phyloP scores from a whole-genome alignment of 306 rosid species.

The Prunus mume region DNA sequence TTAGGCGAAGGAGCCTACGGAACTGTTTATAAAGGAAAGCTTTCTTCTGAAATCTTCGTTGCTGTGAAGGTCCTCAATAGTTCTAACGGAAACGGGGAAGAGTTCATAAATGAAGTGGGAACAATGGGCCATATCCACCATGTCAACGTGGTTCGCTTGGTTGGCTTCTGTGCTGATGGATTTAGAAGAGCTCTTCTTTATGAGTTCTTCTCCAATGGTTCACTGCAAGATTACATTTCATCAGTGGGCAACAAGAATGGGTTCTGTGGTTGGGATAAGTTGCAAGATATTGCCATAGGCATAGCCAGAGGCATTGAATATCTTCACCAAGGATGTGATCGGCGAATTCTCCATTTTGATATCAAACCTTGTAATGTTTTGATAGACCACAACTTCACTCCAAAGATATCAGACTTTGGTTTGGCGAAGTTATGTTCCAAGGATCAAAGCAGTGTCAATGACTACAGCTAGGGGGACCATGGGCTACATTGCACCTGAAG shows the following conservation, averaged over 20 bases:
- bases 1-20: conserved; percentile 47
- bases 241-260: conserved; percentile 3
- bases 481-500: too few species aligned
- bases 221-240: conserved; percentile 27
- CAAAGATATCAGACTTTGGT: conserved; percentile 40
- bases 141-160: conserved; percentile 41
- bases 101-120: conserved; percentile 24
- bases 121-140: conserved; percentile 47
- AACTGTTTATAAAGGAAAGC: conserved; percentile 32
- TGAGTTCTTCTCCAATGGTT: conserved; percentile 37
- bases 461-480: too few species aligned
- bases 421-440: conserved; percentile 39
- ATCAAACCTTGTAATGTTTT: conserved; percentile 40
- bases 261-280: conserved; percentile 33
- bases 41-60: conserved; percentile 19
- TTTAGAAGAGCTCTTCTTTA: conserved; percentile 37
- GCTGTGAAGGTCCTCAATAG: not conserved
- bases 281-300: conserved; percentile 35
- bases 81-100: not conserved
- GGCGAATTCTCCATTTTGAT: conserved; percentile 37
- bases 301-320: conserved; percentile 39
- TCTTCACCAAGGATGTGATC: conserved; percentile 36
- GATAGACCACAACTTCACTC: conserved; percentile 22
- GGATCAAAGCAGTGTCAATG: conserved; percentile 19
- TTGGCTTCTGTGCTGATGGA: conserved; percentile 47